Evolutionary conservation across 2,329 filamentous ascomycete species (phyloP).

Genomic region (Colletotrichum trifolii): DNA sequence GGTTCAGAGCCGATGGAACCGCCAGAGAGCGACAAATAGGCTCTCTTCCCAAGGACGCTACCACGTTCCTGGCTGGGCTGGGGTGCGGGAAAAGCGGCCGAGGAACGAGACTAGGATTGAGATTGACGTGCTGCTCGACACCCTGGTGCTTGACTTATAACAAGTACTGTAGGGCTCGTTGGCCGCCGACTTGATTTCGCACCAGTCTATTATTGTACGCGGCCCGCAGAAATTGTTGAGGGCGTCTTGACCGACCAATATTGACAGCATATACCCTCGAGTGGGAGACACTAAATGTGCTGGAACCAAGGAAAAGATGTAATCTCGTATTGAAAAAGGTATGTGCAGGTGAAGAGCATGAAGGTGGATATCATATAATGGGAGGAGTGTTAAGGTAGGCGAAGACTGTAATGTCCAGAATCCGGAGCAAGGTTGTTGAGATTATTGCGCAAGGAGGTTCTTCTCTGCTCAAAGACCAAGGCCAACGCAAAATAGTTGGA

Average conservation of each 20-base stretch:
- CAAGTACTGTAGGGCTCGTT: too few species aligned
- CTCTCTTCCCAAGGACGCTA: conserved; percentile 9
- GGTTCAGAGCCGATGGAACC: conserved; percentile 30
- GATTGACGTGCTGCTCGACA: too few species aligned
- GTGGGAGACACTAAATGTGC: conserved; percentile 7
- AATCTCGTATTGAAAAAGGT: neutral
- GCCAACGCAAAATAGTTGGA: conserved; percentile 13
- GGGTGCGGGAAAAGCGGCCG: neutral
- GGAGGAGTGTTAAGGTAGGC: conserved; percentile 17
- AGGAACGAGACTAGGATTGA: neutral
- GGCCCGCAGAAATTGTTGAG: too few species aligned
- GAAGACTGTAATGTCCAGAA: neutral
- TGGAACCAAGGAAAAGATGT: neutral
- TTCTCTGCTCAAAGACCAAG: conserved; percentile 16
- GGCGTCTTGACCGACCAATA: too few species aligned
- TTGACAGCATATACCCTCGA: too few species aligned
- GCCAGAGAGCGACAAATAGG: conserved; percentile 16
- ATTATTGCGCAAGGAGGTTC: conserved; percentile 7
- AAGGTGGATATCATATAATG: conserved; percentile 26
- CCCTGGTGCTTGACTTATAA: too few species aligned
- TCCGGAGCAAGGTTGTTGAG: neutral
- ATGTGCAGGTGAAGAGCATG: conserved; percentile 4
- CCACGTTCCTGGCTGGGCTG: conserved; percentile 4
- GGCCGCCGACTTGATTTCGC: too few species aligned
- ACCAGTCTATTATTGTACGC: too few species aligned